Conservation (phyloP, 2,329 filamentous ascomycete genomes). For the Sporothrix brasiliensis region DNA sequence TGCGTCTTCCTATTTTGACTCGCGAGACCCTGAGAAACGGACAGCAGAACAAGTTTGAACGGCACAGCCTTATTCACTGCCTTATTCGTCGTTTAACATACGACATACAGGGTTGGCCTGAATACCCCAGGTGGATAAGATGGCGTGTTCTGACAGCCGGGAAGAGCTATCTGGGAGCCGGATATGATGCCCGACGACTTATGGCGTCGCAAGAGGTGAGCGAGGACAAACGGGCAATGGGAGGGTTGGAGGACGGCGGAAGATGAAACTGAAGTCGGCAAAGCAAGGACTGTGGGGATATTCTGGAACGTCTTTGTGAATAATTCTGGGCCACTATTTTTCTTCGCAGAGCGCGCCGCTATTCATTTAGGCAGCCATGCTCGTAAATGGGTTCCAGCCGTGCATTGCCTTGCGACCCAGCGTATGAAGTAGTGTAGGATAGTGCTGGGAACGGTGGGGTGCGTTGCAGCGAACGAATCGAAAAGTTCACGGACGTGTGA, state of each 20-base stretch:
- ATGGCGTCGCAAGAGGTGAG: background rate
- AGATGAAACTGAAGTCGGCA: background rate
- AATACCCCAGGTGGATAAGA: constrained; percentile 19
- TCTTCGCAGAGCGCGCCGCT: background rate
- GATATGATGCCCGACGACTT: constrained; percentile 8
- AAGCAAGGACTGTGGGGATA: background rate
- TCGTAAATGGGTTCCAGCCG: background rate
- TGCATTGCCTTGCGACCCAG: background rate
- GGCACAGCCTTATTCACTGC: background rate
- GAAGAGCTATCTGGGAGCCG: background rate
- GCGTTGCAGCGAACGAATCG: background rate
- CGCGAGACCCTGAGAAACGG: background rate
- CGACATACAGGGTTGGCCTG: background rate
- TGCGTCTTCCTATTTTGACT: constrained; percentile 11
- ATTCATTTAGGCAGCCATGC: constrained; percentile 31
- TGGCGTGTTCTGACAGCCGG: constrained; percentile 13
- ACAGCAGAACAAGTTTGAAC: background rate
- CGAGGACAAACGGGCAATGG: background rate
- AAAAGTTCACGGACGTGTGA: constrained; percentile 23
- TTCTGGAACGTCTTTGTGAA: background rate
- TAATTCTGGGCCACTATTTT: background rate
- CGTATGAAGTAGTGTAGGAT: background rate
- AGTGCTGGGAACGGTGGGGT: background rate
- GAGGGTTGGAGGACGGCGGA: background rate
- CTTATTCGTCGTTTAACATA: background rate